These are phyloP conservation scores for Meyerozyma elateridarum DNA, from an alignment of 1,139 yeast genomes.

Conservation along the genomic window DNA sequence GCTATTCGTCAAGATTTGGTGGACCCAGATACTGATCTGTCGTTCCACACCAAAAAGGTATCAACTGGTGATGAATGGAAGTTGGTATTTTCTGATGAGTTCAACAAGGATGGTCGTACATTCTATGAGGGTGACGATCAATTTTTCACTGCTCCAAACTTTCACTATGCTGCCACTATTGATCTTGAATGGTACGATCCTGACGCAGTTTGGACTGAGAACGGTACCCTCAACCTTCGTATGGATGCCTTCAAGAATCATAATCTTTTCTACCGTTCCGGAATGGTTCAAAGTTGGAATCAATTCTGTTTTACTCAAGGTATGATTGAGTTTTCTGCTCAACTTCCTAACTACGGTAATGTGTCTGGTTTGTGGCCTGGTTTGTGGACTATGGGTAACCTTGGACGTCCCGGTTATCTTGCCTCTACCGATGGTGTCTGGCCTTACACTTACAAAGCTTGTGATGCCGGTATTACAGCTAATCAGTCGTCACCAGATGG, in stretches of 20 bases:
- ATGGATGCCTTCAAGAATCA: slow-evolving; percentile 28
- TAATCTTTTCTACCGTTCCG: slow-evolving; percentile 24
- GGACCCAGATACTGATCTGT: slow-evolving; percentile 25
- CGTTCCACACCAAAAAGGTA: slow-evolving; percentile 12
- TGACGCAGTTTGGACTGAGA: slow-evolving; percentile 26
- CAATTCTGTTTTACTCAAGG: slow-evolving; percentile 27
- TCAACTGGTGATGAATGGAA: slow-evolving; percentile 19
- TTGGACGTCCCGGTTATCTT: slow-evolving; percentile 27
- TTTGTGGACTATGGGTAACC: slow-evolving; percentile 28
- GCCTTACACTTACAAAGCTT: slow-evolving; percentile 28
- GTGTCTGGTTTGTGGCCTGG: slow-evolving; percentile 30
- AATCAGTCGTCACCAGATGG: slow-evolving; percentile 30
- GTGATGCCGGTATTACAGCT: slow-evolving; percentile 30
- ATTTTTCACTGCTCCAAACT: slow-evolving; percentile 24
- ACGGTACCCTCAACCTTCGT: slow-evolving; percentile 21
- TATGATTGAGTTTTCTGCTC: slow-evolving; percentile 20
- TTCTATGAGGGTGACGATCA: slow-evolving; percentile 30
- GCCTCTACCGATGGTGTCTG: slow-evolving; percentile 27
- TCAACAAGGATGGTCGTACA: slow-evolving; percentile 25
- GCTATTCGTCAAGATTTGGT: slow-evolving; percentile 21
- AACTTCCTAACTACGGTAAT: slow-evolving; percentile 24
- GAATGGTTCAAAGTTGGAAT: slow-evolving; percentile 30
- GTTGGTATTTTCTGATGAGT: slow-evolving; percentile 26
- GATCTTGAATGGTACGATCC: slow-evolving; percentile 33
- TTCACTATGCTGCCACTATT: slow-evolving; percentile 26